A percentile compares a stretch with the other conserved stretches of the same genome.
phyloP scores from a whole-genome alignment of 768 basidiomycete species.

The Collybiopsis confluens region DNA sequence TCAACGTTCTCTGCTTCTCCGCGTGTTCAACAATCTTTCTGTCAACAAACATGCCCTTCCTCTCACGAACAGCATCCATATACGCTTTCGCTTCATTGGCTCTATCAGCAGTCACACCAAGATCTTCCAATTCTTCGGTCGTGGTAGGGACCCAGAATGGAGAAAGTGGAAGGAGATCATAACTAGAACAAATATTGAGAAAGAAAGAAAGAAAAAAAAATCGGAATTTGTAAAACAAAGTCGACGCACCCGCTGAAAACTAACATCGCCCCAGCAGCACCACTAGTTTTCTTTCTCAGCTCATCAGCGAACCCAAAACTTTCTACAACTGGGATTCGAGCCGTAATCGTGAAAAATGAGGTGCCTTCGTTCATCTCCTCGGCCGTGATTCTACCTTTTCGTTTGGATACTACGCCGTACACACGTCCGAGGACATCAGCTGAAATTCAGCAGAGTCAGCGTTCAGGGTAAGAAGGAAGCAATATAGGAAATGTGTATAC shows the following conservation, averaged over 20 bases:
- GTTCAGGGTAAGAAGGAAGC: neutral
- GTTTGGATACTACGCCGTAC: conserved; percentile 89
- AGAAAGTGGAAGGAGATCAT: conserved; percentile 89
- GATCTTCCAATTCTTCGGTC: conserved; percentile 92
- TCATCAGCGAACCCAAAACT: conserved; percentile 98
- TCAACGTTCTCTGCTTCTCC: conserved; percentile 93
- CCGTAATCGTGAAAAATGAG: conserved; percentile 87
- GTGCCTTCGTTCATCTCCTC: conserved; percentile 99
- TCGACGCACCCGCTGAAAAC: conserved; percentile 85
- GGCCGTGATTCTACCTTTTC: conserved; percentile 87
- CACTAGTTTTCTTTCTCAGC: conserved; percentile 92
- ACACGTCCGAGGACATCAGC: conserved; percentile 98
- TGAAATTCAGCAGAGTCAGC: conserved; percentile 30
- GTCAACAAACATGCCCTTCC: conserved; percentile 96
- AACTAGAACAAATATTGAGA: too few species aligned
- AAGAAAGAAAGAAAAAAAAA: neutral
- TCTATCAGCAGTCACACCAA: conserved; percentile 94
- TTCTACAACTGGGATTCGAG: conserved; percentile 91
- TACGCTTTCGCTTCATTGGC: conserved; percentile 91
- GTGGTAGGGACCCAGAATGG: conserved; percentile 99
- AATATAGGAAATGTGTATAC: conserved; percentile 24
- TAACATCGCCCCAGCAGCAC: conserved; percentile 94
- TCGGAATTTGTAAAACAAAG: neutral
- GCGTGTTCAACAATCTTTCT: conserved; percentile 92
- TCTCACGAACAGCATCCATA: conserved; percentile 84